phyloP scores from a whole-genome alignment of 129 eudicot species.

The Chrysanthemum seticuspe region DNA sequence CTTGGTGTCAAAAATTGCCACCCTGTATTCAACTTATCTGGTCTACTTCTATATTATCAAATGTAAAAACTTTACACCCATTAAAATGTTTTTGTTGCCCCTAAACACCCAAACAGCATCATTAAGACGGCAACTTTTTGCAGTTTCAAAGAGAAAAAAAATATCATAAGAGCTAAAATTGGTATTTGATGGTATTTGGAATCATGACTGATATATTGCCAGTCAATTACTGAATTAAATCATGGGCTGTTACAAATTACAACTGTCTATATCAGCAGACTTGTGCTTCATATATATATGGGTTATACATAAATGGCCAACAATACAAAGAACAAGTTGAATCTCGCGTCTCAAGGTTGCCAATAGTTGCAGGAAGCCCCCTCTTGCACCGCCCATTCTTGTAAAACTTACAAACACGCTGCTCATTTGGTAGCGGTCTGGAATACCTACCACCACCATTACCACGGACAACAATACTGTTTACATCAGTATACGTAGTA shows the following conservation, averaged over 20 bases:
- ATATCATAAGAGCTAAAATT: background rate
- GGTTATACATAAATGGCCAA: slow-evolving; percentile 31
- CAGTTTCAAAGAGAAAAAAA: background rate
- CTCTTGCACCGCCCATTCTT: slow-evolving; percentile 68
- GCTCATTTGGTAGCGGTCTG: slow-evolving; percentile 46
- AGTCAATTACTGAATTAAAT: slow-evolving; percentile 33
- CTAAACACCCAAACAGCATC: too few relatives aligned
- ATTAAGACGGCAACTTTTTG: too few relatives aligned
- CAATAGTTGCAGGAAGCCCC: slow-evolving; percentile 72
- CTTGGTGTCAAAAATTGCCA: too few relatives aligned
- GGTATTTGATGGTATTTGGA: slow-evolving; percentile 25
- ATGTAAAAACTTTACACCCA: too few relatives aligned
- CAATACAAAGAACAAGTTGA: slow-evolving; percentile 11
- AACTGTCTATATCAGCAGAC: slow-evolving; percentile 20
- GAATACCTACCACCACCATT: slow-evolving; percentile 45
- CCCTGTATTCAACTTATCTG: too few relatives aligned
- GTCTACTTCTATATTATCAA: too few relatives aligned
- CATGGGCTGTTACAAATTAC: slow-evolving; percentile 29
- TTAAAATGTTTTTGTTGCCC: too few relatives aligned
- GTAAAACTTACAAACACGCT: slow-evolving; percentile 64
- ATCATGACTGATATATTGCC: slow-evolving; percentile 17
- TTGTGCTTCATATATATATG: slow-evolving; percentile 19
- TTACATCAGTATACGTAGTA: slow-evolving; percentile 70
- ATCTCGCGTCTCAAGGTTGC: slow-evolving; percentile 49
- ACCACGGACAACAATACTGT: slow-evolving; percentile 11